Evolutionary conservation across 2,329 filamentous ascomycete species (phyloP).

Genomic region (Scleromitrula shiraiana): DNA sequence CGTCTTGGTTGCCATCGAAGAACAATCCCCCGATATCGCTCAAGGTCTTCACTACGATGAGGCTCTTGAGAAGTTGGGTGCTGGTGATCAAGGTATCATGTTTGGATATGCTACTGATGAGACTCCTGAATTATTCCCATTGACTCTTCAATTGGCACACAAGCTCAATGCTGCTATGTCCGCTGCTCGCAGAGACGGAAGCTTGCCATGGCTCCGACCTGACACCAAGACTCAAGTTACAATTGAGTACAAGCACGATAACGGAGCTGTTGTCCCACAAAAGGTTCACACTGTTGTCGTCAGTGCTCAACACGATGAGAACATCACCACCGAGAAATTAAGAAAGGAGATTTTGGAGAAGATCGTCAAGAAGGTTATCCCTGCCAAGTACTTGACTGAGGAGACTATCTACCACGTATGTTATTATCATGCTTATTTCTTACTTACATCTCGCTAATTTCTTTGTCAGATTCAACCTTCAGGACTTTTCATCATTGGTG

Average conservation of each 20-base stretch:
- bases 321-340: constrained; percentile 84
- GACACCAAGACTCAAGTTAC: constrained; percentile 99
- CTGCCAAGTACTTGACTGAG: constrained; percentile 83
- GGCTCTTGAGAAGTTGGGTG: constrained; percentile 94
- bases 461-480: constrained; percentile 75
- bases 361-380: constrained; percentile 94
- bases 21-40: constrained; percentile 97
- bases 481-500: constrained; percentile 97
- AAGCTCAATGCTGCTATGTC: constrained; percentile 96
- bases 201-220: constrained; percentile 87
- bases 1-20: constrained; percentile 96
- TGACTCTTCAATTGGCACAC: constrained; percentile 91
- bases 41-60: constrained; percentile 98
- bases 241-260: constrained; percentile 95
- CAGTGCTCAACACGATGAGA: constrained; percentile 85
- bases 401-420: constrained; percentile 89
- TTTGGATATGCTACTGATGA: constrained; percentile 99
- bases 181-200: constrained; percentile 76
- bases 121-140: constrained; percentile 91
- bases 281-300: constrained; percentile 96
- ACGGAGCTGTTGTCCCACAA: constrained; percentile 83
- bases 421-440: constrained; percentile 19
- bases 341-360: constrained; percentile 94
- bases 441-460: constrained; percentile 5
- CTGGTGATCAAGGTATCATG: constrained; percentile 99